Percentiles rank a stretch among this genome's conserved stretches.
phyloP scores from a whole-genome alignment of 805 yeast species.

The Jamesozyma jinghongensis region DNA sequence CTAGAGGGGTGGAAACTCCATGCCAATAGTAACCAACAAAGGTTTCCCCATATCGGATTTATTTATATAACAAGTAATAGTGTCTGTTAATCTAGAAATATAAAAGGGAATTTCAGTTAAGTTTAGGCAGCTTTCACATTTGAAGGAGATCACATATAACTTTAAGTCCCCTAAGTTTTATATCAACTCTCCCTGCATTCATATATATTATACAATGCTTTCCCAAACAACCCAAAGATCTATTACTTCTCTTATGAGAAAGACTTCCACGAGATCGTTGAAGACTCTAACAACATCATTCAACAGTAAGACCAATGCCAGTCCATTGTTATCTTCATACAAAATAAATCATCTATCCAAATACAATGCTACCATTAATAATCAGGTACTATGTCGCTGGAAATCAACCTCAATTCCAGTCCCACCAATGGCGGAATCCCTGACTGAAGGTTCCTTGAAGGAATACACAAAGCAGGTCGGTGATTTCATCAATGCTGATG shows the following conservation, averaged over 20 bases:
- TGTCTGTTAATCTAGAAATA: too few species aligned
- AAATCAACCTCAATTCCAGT: slow-evolving; percentile 61
- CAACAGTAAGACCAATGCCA: neutral
- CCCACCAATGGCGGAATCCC: slow-evolving; percentile 98
- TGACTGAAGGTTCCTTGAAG: slow-evolving; percentile 90
- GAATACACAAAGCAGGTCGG: slow-evolving; percentile 68
- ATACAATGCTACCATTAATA: slow-evolving; percentile 1
- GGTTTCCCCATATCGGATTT: too few species aligned
- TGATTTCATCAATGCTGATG: slow-evolving; percentile 79
- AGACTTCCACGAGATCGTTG: slow-evolving; percentile 1
- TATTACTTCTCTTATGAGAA: neutral
- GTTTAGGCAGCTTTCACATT: too few species aligned
- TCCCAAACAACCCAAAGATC: slow-evolving; percentile 3
- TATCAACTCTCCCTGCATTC: too few species aligned
- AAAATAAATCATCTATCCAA: neutral
- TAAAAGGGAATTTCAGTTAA: too few species aligned
- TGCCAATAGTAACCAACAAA: too few species aligned
- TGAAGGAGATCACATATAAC: too few species aligned
- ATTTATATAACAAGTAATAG: too few species aligned
- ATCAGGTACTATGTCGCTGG: slow-evolving; percentile 17
- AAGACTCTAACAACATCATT: neutral
- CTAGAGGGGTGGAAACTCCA: too few species aligned
- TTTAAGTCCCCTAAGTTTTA: too few species aligned
- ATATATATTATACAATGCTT: neutral
- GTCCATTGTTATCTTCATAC: neutral